Evolutionary conservation across 169 alveolate genomes (phyloP), one percentile per base, ranked within the genome.

Genomic region (Pseudocohnilembus persalinus): DNA sequence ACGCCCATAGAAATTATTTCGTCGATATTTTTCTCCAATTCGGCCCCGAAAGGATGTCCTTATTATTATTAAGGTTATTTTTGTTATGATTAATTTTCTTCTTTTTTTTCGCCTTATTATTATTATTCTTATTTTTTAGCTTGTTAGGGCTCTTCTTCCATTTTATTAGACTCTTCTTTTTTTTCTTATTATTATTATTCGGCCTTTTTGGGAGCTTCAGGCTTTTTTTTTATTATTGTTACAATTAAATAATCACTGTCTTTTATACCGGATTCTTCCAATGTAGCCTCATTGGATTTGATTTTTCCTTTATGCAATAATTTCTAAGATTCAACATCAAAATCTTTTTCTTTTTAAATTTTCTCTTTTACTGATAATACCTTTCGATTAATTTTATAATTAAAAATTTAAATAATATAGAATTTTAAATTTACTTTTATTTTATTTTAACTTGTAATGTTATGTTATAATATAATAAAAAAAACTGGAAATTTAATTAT

Each of bases 1-100:
- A 98, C 98, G 35, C 99, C 99, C 99, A 98, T 96, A 29, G 93
- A 96, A 78, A 96, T 94, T 30, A 98, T 94, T 64, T 97, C 89
- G 75, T 92, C 96, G 32, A 92, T 87, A 27, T 93, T 90, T 94
- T 91, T 91, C 79, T 93, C 98, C n/a, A 80, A 82, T 63, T 91
- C 95, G n/a, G 94, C 84, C 29, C 88, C 29, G 33, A 90, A 94
- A 31, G 88, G 82, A 30, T 90, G 92, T 30, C 88, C 83, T 30
- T 32, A 29, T 31, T n/a, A 30, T 76, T 74, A n/a, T 82, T 82
- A 80, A 78, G 81, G 88, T 74, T 73, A 81, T 76, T 73, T 16
- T 75, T 74, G n/a, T 81, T 82, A 77, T 1, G 85, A 76, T 79
- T 72, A 68, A 65, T 73, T 77, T 31, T 63, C 84, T 29, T 63